Evolutionary conservation across 805 yeast genomes (phyloP), one percentile per base, ranked within the genome.

Genomic region (Saccharomycopsis fibuligera): DNA sequence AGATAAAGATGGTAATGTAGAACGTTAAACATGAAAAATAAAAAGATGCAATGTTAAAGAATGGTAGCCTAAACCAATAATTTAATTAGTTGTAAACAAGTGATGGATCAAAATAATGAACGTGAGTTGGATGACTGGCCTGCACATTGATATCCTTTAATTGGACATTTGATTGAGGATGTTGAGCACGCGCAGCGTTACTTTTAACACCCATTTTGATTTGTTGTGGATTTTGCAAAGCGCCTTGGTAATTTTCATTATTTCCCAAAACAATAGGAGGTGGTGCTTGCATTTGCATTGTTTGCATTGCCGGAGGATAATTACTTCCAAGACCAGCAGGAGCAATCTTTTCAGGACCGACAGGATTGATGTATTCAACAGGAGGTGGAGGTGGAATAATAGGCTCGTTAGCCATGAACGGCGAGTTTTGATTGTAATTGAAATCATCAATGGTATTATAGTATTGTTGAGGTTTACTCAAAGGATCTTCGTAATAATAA

Each of bases 401-500:
- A 30, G 35, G 35, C 35, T 30, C n/a, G 35, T 2, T 30, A 14
- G n/a, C 35, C n/a, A 2, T 14, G n/a, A n/a, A n/a, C n/a, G n/a
- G n/a, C n/a, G n/a, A n/a, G 35, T 30, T 30, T 30, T 30, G 12
- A 14, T 14, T n/a, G 12, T 30, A 14, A 14, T 30, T 14, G 35
- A n/a, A 30, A 30, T 30, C 35, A 30, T 14, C n/a, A 30, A 30
- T 14, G 12, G 35, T 14, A 30, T n/a, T 30, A 30, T 35, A 16
- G 39, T 9, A 35, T 35, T n/a, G n/a, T n/a, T n/a, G 16, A 5
- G 31, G 31, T 38, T 38, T 29, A 38, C 16, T 31, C 10, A 24
- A n/a, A 22, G 10, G 10, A 19, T 33, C 39, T 19, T 45, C 43
- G 14, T 45, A 31, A 25, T 37, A 45, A 38, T 37, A 30, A 19